Evolutionary conservation across 2,329 filamentous ascomycete genomes (phyloP), one percentile per base, ranked within the genome.

Genomic region (Venturia oleaginea): DNA sequence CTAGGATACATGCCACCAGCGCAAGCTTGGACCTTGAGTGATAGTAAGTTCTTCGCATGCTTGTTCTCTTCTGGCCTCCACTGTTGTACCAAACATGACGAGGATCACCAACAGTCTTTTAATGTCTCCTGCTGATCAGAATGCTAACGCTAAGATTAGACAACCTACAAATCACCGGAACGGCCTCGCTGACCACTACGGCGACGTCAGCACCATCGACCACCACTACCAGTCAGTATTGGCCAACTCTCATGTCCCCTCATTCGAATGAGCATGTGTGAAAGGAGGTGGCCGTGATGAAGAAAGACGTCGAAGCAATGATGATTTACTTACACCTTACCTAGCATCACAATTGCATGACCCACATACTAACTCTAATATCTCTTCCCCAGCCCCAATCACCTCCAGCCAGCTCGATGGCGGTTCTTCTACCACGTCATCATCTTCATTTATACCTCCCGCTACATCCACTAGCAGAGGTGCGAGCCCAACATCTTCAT

Each of bases 1-100:
- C 8, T 34, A 57, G 51, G 51, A 57, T 60, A 60, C 37, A 40
- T 60, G 34, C 59, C 59, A 7, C 30, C 42, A 6, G n/a, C 27
- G 2, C 59, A 60, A 32, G 59, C 59, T 22, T 60, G 59, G 59
- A 60, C 30, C 7, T 34, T 57, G 51, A 57, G 27, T 34, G 27
- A 22, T 10, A 13, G 51, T 57, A 57, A 19, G 51, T 57, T 57
- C 51, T 57, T 57, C 27, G 13, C 19, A 32, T 34, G 5, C 17
- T 19, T 34, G 30, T n/a, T 34, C 30, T n/a, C 19, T 34, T 22
- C 17, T 32, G n/a, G 10, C 4, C 11, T 13, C 34, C 30, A 37
- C 13, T 57, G 4, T 34, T 19, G 1, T n/a, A 17, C 30, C 15
- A 30, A 3, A 17, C 22, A 8, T 43, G 5, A 24, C 22, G 13